Base-by-base conservation (phyloP, 2,329 filamentous ascomycete genomes). In the Ilyonectria mors-panacis region DNA sequence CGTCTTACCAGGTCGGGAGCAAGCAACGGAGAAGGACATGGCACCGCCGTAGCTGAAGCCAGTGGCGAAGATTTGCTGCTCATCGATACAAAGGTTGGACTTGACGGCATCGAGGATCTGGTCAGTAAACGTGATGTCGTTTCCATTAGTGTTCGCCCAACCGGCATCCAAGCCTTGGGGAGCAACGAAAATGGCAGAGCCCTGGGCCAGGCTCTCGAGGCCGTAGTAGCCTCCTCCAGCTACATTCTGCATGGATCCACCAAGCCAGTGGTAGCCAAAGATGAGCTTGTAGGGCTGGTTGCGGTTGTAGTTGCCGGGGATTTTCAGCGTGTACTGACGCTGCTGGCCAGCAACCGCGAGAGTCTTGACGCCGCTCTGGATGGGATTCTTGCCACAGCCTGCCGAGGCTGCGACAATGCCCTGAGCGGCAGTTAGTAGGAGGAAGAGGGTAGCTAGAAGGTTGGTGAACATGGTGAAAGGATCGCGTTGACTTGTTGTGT, bases 21-120 rank as follows among this genome's bases (percentile, higher is more conserved):
- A 85, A 4, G 83, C 83, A 15, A 84, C 71, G 1, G 79, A 76
- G 71, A 78, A 82, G 4, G 77, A 78, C 81, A 85, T 85, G 50
- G 80, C 79, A 45, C 78, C 82, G 42, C 84, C 83, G 70, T 83
- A 84, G 66, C 80, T 82, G 74, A 82, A 85, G n/a, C 82, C 83
- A 1, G 81, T 82, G 28, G 81, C 77, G 73, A 84, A 85, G 62
- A 81, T 77, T 59, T 80, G 78, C 48, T 73, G 75, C 63, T 81
- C 75, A 65, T 86, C 78, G 30, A 85, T 73, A 66, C 84, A 85
- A 45, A 85, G 79, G 28, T 80, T 77, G 6, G 72, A 68, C 66
- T 83, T 78, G 33, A 84, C 73, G 10, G 74, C 75, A 30, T 77
- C 73, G 39, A 84, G 69, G 59, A 85, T 80, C 6, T 73, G 68